A percentile compares a stretch with the other conserved stretches of the same genome.
Evolutionary conservation across 2,329 filamentous ascomycete species (phyloP).

Genomic region (Fusarium ramigenum): DNA sequence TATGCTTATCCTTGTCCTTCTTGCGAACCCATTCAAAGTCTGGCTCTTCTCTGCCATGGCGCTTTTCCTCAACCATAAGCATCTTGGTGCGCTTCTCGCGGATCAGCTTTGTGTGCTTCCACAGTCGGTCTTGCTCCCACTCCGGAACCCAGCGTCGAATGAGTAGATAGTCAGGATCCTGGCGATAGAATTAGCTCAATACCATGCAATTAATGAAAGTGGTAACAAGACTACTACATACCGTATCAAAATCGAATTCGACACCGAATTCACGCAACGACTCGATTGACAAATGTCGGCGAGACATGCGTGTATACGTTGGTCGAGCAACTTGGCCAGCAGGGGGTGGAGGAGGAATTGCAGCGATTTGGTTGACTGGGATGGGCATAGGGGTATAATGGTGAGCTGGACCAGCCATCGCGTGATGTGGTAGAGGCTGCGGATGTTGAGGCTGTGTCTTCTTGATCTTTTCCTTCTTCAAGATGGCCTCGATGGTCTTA

Average conservation of each 20-base stretch:
- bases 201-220: not conserved
- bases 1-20: conserved; percentile 61
- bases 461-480: conserved; percentile 63
- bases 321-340: conserved; percentile 49
- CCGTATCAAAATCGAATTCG: conserved; percentile 66
- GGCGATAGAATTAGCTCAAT: conserved; percentile 45
- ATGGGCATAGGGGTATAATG: not conserved
- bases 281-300: conserved; percentile 69
- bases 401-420: conserved; percentile 4
- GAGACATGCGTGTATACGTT: conserved; percentile 72
- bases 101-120: conserved; percentile 73
- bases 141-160: conserved; percentile 79
- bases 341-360: not conserved
- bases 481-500: conserved; percentile 66
- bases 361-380: conserved; percentile 8
- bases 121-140: conserved; percentile 75
- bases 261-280: conserved; percentile 65
- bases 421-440: conserved; percentile 9
- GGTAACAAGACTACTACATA: conserved; percentile 48
- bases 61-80: conserved; percentile 59
- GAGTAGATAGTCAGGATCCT: conserved; percentile 75
- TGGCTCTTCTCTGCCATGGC: conserved; percentile 53
- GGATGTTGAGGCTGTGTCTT: conserved; percentile 40
- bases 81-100: conserved; percentile 64
- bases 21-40: conserved; percentile 68